Evolutionary conservation across 495 filamentous ascomycete genomes (phyloP), one percentile per base, ranked within the genome.

Genomic region (Chaetomium fimeti): DNA sequence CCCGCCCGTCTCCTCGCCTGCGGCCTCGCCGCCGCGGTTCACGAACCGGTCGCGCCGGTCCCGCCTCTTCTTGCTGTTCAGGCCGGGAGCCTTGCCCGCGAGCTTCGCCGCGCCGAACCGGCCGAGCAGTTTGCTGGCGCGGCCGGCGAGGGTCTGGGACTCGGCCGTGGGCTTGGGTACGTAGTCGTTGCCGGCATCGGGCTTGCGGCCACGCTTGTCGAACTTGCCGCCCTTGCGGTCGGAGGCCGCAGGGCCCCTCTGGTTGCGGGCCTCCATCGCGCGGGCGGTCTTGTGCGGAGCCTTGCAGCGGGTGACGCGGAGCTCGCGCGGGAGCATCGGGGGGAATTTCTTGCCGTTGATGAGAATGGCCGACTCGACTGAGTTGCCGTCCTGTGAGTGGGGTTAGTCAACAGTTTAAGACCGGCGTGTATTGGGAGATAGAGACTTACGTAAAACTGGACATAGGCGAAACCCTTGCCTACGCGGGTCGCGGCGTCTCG

Each of bases 381-480:
- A 79, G 72, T 93, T 97, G 28, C 79, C 82, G 68, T 97, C 90
- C 84, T 93, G 75, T 27, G 24, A 24, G 24, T 6, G 45, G 49
- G 25, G 61, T 68, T 61, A 65, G 42, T 42, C 53, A 60, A 63
- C 45, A 59, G 42, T 32, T 51, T 9, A 27, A 42, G 25, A 5
- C n/a, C 2, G 27, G 27, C 42, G 13, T 11, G 24, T 22, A 13
- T 13, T 45, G 32, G 5, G 28, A 36, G 24, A 22, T 29, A 45
- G 27, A 5, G 61, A 72, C 76, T 72, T 65, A 87, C 86, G 72
- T 85, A 80, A 75, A 98, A 99, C 70, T 99, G 95, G 40, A 99
- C 92, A 69, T 99, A 99, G 24, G 95, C 95, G 74, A 99, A 91
- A 16, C 95, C 95, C 75, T 99, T 98, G 53, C 94, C 92, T 53